Percentiles rank a stretch among this genome's conserved stretches.
These are phyloP conservation scores for Paraphoma sp. DNA, from an alignment of 2,329 filamentous ascomycete genomes.

Conservation along the genomic window DNA sequence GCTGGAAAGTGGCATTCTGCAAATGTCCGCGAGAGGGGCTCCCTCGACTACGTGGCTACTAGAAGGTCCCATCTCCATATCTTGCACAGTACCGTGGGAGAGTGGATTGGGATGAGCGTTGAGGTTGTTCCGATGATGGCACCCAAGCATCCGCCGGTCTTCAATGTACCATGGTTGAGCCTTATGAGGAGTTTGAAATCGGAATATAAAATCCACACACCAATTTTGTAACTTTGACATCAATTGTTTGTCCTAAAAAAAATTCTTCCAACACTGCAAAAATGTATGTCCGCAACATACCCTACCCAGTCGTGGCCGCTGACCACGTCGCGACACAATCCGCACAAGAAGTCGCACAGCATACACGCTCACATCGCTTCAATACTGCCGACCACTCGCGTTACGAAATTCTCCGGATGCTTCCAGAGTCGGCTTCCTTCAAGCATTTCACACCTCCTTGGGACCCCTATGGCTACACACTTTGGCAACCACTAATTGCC, in stretches of 20 bases:
- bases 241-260: too few relatives aligned
- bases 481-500: constrained; percentile 53
- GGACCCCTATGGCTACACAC: constrained; percentile 49
- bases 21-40: too few relatives aligned
- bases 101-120: too few relatives aligned
- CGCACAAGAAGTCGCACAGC: constrained; percentile 4
- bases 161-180: too few relatives aligned
- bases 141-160: too few relatives aligned
- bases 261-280: too few relatives aligned
- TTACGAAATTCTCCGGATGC: constrained; percentile 9
- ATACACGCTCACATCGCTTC: constrained; percentile 18
- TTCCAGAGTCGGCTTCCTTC: constrained; percentile 11
- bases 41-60: too few relatives aligned
- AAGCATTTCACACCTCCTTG: constrained; percentile 20
- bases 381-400: constrained; percentile 13
- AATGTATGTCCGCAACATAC: constrained; percentile 6
- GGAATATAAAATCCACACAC: background rate
- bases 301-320: constrained; percentile 10
- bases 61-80: too few relatives aligned
- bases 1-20: too few relatives aligned
- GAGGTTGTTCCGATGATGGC: too few relatives aligned
- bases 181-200: background rate
- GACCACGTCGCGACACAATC: constrained; percentile 1
- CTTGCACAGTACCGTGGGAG: too few relatives aligned
- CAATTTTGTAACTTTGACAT: background rate